These are phyloP conservation scores for Clausena lansium DNA, from an alignment of 345 rosid species.

Conservation along the genomic window DNA sequence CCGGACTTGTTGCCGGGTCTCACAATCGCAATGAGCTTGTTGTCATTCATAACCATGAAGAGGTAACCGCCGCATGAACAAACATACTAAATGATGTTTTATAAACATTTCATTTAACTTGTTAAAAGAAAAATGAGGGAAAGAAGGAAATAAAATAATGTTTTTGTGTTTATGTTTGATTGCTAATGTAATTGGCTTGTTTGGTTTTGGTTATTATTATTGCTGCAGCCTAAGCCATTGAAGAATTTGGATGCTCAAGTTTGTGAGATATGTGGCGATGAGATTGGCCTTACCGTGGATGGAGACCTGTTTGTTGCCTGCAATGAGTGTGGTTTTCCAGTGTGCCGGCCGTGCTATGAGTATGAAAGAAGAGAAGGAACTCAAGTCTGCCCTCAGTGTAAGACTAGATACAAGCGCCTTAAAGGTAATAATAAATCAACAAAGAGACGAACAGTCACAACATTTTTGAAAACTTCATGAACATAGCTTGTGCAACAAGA, in stretches of 20 bases:
- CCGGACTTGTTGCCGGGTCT: constrained; percentile 97
- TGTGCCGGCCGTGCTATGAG: constrained; percentile 93
- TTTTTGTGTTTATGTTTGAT: neutral
- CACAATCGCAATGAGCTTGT: constrained; percentile 99
- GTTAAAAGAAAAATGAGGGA: no score
- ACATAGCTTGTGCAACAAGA: neutral
- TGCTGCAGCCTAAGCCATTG: constrained; percentile 72
- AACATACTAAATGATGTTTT: no score
- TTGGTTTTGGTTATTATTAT: neutral
- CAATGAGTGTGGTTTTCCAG: constrained; percentile 97
- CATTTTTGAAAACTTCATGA: neutral
- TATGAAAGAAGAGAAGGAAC: constrained; percentile 96
- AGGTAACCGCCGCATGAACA: constrained; percentile 38
- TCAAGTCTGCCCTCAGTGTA: constrained; percentile 91
- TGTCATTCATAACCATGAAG: constrained; percentile 96
- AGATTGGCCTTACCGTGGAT: constrained; percentile 76
- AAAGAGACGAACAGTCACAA: neutral
- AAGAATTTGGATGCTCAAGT: constrained; percentile 91
- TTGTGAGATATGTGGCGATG: constrained; percentile 93
- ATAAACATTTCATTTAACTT: neutral
- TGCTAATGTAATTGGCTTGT: neutral
- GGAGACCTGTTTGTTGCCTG: constrained; percentile 97
- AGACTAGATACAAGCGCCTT: constrained; percentile 94
- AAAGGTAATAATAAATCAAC: constrained; percentile 41
- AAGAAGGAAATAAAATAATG: no score